phyloP scores from a whole-genome alignment of 345 rosid species.

The Aurinia saxatilis region DNA sequence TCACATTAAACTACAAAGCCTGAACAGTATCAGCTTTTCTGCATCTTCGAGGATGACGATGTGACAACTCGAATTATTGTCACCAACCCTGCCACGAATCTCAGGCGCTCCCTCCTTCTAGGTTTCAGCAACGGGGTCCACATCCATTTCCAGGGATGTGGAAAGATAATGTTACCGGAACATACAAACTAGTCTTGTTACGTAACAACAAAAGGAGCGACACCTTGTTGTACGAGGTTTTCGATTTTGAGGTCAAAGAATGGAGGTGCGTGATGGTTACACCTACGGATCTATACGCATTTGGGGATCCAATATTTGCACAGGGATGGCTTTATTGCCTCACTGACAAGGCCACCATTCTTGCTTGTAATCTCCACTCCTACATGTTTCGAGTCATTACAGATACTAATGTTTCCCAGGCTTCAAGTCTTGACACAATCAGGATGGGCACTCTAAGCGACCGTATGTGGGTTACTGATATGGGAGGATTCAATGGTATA shows the following conservation, averaged over 20 bases:
- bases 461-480: not conserved
- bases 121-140: not conserved
- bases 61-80: not conserved
- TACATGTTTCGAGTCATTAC: not conserved
- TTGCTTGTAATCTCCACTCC: not conserved
- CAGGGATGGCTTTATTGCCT: no score
- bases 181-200: not conserved
- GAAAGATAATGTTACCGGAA: not conserved
- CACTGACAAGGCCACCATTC: not conserved
- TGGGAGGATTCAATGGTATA: not conserved
- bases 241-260: not conserved
- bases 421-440: not conserved
- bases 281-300: not conserved
- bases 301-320: not conserved
- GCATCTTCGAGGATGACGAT: not conserved
- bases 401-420: not conserved
- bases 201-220: not conserved
- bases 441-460: not conserved
- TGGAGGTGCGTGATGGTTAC: not conserved
- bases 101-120: not conserved
- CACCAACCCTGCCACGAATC: not conserved
- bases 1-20: not conserved
- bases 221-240: not conserved
- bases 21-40: not conserved
- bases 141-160: not conserved